Evolutionary conservation across 345 rosid species (phyloP), one percentile per base, ranked within the genome.

Genomic region (Eucalyptus erythrocorys): DNA sequence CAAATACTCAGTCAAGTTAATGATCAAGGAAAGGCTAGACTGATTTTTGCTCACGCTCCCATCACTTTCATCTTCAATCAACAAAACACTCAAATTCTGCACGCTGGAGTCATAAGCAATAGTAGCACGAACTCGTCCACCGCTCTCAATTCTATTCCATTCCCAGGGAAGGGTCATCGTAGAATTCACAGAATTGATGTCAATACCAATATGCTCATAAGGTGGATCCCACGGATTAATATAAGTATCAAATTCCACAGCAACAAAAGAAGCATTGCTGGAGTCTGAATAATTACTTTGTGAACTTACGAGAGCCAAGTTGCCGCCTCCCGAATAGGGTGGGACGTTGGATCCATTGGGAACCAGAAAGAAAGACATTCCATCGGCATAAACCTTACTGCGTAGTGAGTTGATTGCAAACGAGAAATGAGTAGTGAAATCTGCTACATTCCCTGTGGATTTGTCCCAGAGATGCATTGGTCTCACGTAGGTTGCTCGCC

Each of bases 91-190:
- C 32, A 59, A 27, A 59, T 59, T 59, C n/a, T 27, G 32, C 66
- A 59, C 66, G 66, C 15, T 59, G 0, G 66, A 59, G 15, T 59
- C 66, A 59, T 59, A 59, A 59, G 66, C 66, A 59, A 59, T 26
- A 5, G 66, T 59, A 59, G 32, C 66, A 59, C 1, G 66, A 59
- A 27, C 66, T 27, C 32, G 32, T 59, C 66, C 32, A 1, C 66
- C 32, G 0, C 32, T 59, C 2, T 0, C 4, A 59, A 59, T 59
- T 59, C 66, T 59, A 59, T 59, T 59, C 66, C 66, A 57, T 5
- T 0, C 11, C 66, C 66, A 57, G 66, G 66, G 66, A 57, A 2
- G 1, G 6, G 6, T 10, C 6, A 7, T 26, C 3, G 1, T 5
- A 57, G 66, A 57, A 26, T 57, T 57, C n/a, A 24, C 30, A 24